Evolutionary conservation across 257 asterid genomes (phyloP).

Genomic region (Avicennia marina): DNA sequence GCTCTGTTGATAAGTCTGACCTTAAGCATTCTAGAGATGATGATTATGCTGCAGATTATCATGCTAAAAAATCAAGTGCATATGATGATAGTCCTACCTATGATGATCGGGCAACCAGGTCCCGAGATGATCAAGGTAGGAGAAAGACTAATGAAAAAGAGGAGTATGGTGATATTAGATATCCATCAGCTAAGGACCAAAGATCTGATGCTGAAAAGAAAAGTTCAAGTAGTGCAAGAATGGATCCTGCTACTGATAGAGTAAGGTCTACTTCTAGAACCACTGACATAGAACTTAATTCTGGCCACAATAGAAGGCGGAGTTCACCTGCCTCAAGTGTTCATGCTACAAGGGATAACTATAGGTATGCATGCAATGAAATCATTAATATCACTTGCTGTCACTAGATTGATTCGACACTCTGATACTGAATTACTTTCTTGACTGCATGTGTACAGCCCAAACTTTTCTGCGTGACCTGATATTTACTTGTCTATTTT

Average conservation of each 20-base stretch:
- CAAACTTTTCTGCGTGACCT: no score
- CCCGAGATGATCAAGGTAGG: slow-evolving; percentile 17
- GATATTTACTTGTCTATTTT: no score
- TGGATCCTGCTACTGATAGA: slow-evolving; percentile 52
- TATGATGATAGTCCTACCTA: slow-evolving; percentile 60
- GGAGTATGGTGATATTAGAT: slow-evolving; percentile 60
- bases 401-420: no score
- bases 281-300: slow-evolving; percentile 50
- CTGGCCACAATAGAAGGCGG: slow-evolving; percentile 59
- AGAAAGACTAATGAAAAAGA: slow-evolving; percentile 55
- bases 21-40: slow-evolving; percentile 63
- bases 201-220: slow-evolving; percentile 62
- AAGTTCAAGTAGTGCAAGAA: slow-evolving; percentile 28
- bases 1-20: slow-evolving; percentile 66
- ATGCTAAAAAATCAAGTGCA: slow-evolving; percentile 55
- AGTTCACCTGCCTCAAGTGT: slow-evolving; percentile 74
- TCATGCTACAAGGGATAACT: slow-evolving; percentile 61
- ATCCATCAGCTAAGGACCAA: slow-evolving; percentile 62
- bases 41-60: slow-evolving; percentile 47
- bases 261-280: slow-evolving; percentile 68
- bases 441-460: no score
- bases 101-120: slow-evolving; percentile 61
- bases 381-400: not conserved
- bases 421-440: not conserved
- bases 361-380: slow-evolving; percentile 39